Base-by-base conservation (phyloP, 805 yeast species). In the Monosporozyma siamensis region DNA sequence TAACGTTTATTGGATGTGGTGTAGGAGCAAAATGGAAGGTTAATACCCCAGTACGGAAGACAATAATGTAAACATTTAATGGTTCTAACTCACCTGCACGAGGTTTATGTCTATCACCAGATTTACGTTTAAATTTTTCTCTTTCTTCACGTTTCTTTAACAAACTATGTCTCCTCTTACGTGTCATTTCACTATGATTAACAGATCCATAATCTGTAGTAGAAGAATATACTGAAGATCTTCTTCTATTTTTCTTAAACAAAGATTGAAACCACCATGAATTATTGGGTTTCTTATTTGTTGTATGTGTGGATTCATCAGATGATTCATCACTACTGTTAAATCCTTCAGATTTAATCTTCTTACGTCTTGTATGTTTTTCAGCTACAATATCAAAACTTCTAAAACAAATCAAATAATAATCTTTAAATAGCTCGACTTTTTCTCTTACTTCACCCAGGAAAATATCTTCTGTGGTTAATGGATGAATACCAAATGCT, bases 21-120 rank as follows among this genome's bases (percentile, higher is more conserved):
- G 97, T 87, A 10, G 96, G 90, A 8, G 87, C 80, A 63, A 86
- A 87, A 65, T 92, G 98, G 66, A 92, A 88, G 0, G 97, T 88
- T 30, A 92, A 66, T 4, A 92, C 95, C 15, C 95, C 97, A 45
- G 87, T 81, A 46, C 80, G 77, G 67, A 90, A 92, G 7, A 92
- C 96, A 50, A 90, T 78, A 53, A 89, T 82, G 62, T 92, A 92
- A 75, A 92, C 88, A 55, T 89, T 88, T 53, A 92, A 70, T 0
- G 98, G 96, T 50, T 80, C 84, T 42, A 92, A 68, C 55, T 84
- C 94, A 34, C 69, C 69, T 23, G 59, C 63, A 44, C 66, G 62
- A 18, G 70, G 71, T 43, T 64, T 67, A 40, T 66, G 67, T 46
- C 70, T 63, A 45, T 67, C 71, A 10, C 73, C 73, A 6, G 70